Evolutionary conservation across 805 yeast species (phyloP).

Genomic region (Wickerhamiella siamensis): DNA sequence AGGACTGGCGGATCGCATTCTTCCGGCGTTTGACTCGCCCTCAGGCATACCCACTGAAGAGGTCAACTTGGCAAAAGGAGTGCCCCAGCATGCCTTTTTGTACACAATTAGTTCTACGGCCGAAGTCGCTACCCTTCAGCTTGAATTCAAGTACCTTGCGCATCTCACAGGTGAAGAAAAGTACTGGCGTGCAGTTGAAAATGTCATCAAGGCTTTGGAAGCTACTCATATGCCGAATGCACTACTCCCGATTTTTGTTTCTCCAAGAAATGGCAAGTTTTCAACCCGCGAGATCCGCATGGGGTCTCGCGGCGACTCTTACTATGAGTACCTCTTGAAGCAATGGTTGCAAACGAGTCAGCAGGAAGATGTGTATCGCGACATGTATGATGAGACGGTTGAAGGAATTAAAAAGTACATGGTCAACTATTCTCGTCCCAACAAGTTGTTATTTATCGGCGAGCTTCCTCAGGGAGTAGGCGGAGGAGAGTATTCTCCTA

Average conservation of each 20-base stretch:
- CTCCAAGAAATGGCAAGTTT: slow-evolving; percentile 60
- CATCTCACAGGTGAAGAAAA: slow-evolving; percentile 35
- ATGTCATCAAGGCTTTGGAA: slow-evolving; percentile 57
- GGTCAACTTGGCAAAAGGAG: slow-evolving; percentile 9
- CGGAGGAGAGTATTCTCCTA: slow-evolving; percentile 19
- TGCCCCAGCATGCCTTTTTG: not conserved
- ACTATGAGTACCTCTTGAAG: slow-evolving; percentile 37
- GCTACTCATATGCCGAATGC: slow-evolving; percentile 53
- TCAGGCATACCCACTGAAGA: slow-evolving; percentile 36
- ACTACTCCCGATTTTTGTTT: slow-evolving; percentile 65
- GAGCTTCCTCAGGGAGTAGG: slow-evolving; percentile 12
- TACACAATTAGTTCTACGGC: slow-evolving; percentile 24
- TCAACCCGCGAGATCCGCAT: slow-evolving; percentile 53
- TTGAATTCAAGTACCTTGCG: slow-evolving; percentile 40
- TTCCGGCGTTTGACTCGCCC: slow-evolving; percentile 47
- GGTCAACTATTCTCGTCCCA: slow-evolving; percentile 30
- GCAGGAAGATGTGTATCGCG: slow-evolving; percentile 25
- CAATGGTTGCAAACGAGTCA: slow-evolving; percentile 31
- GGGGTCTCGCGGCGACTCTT: slow-evolving; percentile 78
- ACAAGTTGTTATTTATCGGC: slow-evolving; percentile 26
- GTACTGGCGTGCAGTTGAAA: slow-evolving; percentile 46
- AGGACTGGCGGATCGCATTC: slow-evolving; percentile 34
- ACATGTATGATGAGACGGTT: slow-evolving; percentile 21
- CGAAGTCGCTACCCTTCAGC: slow-evolving; percentile 35
- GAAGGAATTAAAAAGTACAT: slow-evolving; percentile 29